Evolutionary conservation across 371 early-diverging fungal species (phyloP), one percentile per base, ranked within the genome.

Genomic region (Mortierella sp.): DNA sequence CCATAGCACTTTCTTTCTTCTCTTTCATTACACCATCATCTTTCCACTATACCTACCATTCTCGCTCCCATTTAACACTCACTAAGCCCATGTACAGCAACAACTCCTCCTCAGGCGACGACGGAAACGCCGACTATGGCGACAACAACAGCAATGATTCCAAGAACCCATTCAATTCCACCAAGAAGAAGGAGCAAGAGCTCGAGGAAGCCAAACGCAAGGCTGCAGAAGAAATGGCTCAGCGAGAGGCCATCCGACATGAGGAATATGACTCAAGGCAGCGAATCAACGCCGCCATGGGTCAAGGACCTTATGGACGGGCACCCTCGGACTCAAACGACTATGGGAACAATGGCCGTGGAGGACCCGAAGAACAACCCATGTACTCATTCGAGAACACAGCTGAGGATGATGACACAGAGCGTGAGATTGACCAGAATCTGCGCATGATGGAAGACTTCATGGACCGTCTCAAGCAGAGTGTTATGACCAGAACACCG

Each of bases 401-500:
- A 37, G 84, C 79, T 3, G 93, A 93, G 64, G 94, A 93, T 68
- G 88, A 91, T 64, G 88, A 86, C 2, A 64, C 90, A n/a, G 96
- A 96, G 84, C 86, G 91, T 68, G 96, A 96, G 74, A 92, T 96
- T 74, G 93, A 96, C 81, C 61, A 73, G 11, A 96, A 96, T 76
- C 69, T 96, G 78, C 90, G 93, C 74, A 75, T 90, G 69, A 84
- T 96, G 40, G 87, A 91, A 40, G 83, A 77, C 62, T 88, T 91
- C 20, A 73, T 93, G n/a, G 84, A 86, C 14, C 74, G 92, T 52
- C 83, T 96, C 62, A 94, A 92, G 87, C 88, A 91, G 77, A 90
- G 93, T 88, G 93, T 94, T 18, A 58, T 88, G 35, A 86, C 93
- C 61, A 95, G 91, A 90, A 90, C 68, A 81, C 84, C 5, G 95